phyloP scores from a whole-genome alignment of 352 stramenopile genomes.

The Globisporangium cederbergense region DNA sequence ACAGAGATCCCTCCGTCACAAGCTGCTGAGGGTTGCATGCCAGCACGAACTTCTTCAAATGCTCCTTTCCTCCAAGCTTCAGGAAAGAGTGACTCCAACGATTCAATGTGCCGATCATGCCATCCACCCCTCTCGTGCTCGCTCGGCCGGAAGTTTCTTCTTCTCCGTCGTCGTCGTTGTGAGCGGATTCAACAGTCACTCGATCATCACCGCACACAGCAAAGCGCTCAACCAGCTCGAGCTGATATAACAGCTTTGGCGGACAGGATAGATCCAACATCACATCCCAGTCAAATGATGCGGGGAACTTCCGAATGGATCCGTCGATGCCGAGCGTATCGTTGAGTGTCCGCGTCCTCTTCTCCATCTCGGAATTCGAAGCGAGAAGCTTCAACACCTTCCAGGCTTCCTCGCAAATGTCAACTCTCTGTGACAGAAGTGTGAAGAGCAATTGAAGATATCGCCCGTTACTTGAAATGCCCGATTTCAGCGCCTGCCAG shows the following conservation, averaged over 20 bases:
- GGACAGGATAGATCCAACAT: conserved; percentile 56
- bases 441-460: conserved; percentile 46
- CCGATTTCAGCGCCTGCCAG: conserved; percentile 64
- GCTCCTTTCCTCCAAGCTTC: conserved; percentile 49
- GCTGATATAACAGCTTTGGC: conserved; percentile 64
- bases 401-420: conserved; percentile 68
- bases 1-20: conserved; percentile 38
- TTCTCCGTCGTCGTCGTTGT: conserved; percentile 22
- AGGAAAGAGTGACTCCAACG: conserved; percentile 66
- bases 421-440: conserved; percentile 39
- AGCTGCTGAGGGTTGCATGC: conserved; percentile 30
- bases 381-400: conserved; percentile 73
- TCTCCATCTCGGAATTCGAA: conserved; percentile 64
- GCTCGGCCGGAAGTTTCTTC: conserved; percentile 4
- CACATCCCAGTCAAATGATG: conserved; percentile 50
- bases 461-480: conserved; percentile 48
- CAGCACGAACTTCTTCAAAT: conserved; percentile 58
- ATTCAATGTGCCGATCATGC: conserved; percentile 39
- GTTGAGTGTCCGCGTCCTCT: conserved; percentile 66
- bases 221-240: conserved; percentile 64
- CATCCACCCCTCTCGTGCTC: conserved; percentile 19
- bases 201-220: conserved; percentile 37
- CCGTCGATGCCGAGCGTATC: conserved; percentile 64
- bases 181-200: conserved; percentile 10
- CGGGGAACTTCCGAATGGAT: conserved; percentile 39